Evolutionary conservation across 2,329 filamentous ascomycete genomes (phyloP).

Genomic region (Fusarium musae): DNA sequence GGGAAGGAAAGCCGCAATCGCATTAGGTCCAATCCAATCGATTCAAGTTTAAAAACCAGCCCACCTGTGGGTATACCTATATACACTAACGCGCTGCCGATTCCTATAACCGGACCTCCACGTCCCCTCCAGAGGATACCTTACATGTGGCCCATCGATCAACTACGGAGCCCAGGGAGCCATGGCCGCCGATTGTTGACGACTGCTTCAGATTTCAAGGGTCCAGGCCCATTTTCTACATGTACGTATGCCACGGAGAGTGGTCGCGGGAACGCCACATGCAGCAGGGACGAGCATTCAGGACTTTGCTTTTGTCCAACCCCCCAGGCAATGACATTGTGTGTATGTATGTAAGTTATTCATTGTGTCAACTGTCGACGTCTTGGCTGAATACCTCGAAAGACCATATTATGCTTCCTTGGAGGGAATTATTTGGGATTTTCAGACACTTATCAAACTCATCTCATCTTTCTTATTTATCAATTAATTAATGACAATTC

Average conservation of each 20-base stretch:
- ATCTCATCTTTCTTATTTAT: background rate
- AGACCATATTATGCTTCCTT: background rate
- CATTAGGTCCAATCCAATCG: conserved; percentile 1
- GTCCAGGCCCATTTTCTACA: conserved; percentile 22
- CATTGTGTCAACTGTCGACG: background rate
- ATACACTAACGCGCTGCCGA: conserved; percentile 4
- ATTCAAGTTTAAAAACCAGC: background rate
- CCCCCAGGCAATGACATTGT: background rate
- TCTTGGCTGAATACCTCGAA: background rate
- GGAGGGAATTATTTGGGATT: background rate
- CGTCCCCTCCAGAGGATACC: background rate
- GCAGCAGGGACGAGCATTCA: background rate
- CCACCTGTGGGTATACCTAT: background rate
- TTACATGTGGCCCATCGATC: background rate
- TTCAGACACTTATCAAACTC: too few relatives aligned
- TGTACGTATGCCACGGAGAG: background rate
- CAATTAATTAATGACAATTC: background rate
- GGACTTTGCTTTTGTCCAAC: background rate
- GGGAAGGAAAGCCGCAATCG: background rate
- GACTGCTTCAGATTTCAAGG: conserved; percentile 32
- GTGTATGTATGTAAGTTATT: background rate
- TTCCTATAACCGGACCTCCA: conserved; percentile 17
- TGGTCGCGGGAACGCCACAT: background rate
- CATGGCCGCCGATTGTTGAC: conserved; percentile 20
- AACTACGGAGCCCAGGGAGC: conserved; percentile 7